Conservation (phyloP, 1,284 basidiomycete species). For the Melampsora americana region DNA sequence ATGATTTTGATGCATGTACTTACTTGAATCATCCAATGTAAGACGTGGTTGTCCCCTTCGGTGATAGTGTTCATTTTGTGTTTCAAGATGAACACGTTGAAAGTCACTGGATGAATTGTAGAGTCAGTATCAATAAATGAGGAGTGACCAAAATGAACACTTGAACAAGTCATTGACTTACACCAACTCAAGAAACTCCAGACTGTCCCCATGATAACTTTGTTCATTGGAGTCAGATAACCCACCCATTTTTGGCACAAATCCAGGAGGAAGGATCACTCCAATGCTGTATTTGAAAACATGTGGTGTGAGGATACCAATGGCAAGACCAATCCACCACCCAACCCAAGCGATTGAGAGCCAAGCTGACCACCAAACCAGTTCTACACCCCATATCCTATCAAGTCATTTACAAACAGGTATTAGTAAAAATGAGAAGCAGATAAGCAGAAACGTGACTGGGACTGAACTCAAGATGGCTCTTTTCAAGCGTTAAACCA, state of each 20-base stretch:
- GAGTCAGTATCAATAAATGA: constrained; percentile 35
- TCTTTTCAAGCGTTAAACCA: constrained; percentile 17
- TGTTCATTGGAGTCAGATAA: constrained; percentile 35
- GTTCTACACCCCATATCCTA: constrained; percentile 28
- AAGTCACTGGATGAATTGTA: constrained; percentile 46
- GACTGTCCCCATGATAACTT: constrained; percentile 44
- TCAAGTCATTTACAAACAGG: not conserved
- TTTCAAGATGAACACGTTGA: constrained; percentile 42
- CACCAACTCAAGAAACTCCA: constrained; percentile 14
- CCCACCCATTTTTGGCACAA: constrained; percentile 61
- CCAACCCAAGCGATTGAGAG: constrained; percentile 73
- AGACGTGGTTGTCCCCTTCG: not conserved
- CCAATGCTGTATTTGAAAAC: constrained; percentile 63
- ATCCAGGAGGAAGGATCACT: constrained; percentile 64
- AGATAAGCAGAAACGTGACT: not conserved
- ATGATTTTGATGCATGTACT: not conserved
- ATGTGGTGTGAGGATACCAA: constrained; percentile 58
- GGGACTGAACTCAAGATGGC: constrained; percentile 26
- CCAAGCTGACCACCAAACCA: constrained; percentile 58
- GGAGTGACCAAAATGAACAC: not conserved
- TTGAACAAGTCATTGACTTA: not conserved
- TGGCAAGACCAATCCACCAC: constrained; percentile 75
- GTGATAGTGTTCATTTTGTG: constrained; percentile 33
- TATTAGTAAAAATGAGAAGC: not conserved
- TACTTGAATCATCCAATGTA: constrained; percentile 3